Base-by-base conservation (phyloP, 1,284 basidiomycete genomes). In the Ceratobasidium sp. region DNA sequence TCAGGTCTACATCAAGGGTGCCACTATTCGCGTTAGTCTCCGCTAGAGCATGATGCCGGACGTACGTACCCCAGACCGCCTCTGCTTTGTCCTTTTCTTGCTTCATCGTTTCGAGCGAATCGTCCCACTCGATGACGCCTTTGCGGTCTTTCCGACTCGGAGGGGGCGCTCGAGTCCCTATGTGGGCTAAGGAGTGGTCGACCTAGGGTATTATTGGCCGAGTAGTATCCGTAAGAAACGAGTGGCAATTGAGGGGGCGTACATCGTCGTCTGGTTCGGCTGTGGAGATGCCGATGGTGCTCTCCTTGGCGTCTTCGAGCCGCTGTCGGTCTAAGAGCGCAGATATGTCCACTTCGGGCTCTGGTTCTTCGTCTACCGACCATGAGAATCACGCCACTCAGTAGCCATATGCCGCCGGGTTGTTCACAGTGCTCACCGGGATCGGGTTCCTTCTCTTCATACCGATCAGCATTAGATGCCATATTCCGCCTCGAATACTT, bases 261-360 rank as follows among this genome's bases (percentile, higher is more conserved):
- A 73, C 91, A 47, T 79, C 78, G 69, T 89, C 88, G 2, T 89
- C 89, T 33, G 90, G 87, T 0, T 82, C 84, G 14, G 78, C 79
- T 0, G 71, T 50, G 11, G 72, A 47, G 2, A 36, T 31, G 24
- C 51, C 71, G 15, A 62, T 45, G 0, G 31, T 31, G 22, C 24
- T 33, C 14, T 79, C 71, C 1, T 80, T 82, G 36, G 87, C 88
- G 4, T 87, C 87, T 2, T 84, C 83, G 47, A 89, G 80, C 44
- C 86, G 84, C 77, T 93, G 92, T 66, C 83, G 87, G 75, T 88
- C 89, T 56, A 93, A 83, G 78, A 94, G 91, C 0, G 82, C 77
- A 0, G 91, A 88, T 1, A 93, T 79, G 81, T 94, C 92, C 11
- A 93, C 87, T 80, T 93, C 91, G 1, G 91, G 90, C 76, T 93